phyloP scores from a whole-genome alignment of 2,329 filamentous ascomycete species.

The Exutisphaerella laricina region DNA sequence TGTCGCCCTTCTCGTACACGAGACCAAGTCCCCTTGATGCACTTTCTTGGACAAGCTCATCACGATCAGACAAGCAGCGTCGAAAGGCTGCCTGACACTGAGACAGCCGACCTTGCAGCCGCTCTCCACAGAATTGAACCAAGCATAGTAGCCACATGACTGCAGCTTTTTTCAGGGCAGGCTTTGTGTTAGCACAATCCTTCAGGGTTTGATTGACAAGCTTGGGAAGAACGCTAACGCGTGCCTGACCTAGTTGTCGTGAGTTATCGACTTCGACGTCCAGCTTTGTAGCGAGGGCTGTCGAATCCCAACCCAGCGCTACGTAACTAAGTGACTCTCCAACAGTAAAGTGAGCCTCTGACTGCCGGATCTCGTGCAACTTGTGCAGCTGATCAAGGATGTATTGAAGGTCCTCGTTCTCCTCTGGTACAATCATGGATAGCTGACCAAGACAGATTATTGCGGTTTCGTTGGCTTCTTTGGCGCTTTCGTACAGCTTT shows the following conservation, averaged over 20 bases:
- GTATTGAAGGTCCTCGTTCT: slow-evolving; percentile 42
- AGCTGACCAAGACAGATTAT: slow-evolving; percentile 76
- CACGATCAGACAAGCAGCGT: slow-evolving; percentile 75
- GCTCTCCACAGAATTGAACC: slow-evolving; percentile 80
- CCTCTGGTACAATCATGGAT: slow-evolving; percentile 55
- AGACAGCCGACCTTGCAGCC: slow-evolving; percentile 69
- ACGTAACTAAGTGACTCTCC: slow-evolving; percentile 81
- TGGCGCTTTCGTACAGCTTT: slow-evolving; percentile 62
- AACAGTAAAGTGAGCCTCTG: slow-evolving; percentile 83
- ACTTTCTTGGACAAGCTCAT: slow-evolving; percentile 93
- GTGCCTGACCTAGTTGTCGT: slow-evolving; percentile 33
- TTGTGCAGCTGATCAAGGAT: slow-evolving; percentile 66
- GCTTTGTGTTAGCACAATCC: slow-evolving; percentile 79
- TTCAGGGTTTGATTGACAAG: slow-evolving; percentile 67
- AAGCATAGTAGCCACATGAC: slow-evolving; percentile 93
- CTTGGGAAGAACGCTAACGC: slow-evolving; percentile 41
- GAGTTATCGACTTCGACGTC: slow-evolving; percentile 58
- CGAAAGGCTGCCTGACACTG: slow-evolving; percentile 85
- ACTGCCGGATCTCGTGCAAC: slow-evolving; percentile 76
- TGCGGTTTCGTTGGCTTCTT: slow-evolving; percentile 74
- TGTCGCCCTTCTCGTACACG: slow-evolving; percentile 88
- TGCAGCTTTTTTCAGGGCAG: slow-evolving; percentile 81
- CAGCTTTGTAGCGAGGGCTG: slow-evolving; percentile 66
- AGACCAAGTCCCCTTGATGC: slow-evolving; percentile 85
- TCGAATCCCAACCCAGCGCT: slow-evolving; percentile 75